Conservation (phyloP, 768 basidiomycete species). For the Mycena kentingensis region DNA sequence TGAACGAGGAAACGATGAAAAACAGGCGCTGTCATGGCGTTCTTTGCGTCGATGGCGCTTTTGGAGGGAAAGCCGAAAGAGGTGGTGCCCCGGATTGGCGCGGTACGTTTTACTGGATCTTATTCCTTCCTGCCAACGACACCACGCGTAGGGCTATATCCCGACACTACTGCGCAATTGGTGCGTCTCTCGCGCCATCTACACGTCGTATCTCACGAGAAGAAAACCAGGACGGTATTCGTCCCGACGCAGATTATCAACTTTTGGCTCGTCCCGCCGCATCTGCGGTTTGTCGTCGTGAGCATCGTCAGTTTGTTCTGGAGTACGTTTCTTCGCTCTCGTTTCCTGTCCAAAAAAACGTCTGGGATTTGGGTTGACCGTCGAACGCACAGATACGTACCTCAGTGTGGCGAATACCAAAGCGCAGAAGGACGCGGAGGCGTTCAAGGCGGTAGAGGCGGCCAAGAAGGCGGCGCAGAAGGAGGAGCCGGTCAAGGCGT, state of each 20-base stretch:
- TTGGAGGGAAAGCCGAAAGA: constrained; percentile 71
- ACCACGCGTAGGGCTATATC: constrained; percentile 54
- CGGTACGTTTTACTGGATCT: constrained; percentile 35
- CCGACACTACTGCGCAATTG: constrained; percentile 79
- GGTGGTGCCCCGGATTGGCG: constrained; percentile 46
- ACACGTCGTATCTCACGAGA: neutral
- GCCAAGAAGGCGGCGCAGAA: neutral
- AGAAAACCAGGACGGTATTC: constrained; percentile 60
- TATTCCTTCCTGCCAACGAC: neutral
- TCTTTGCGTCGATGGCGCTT: constrained; percentile 74
- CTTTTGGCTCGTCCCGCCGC: constrained; percentile 74
- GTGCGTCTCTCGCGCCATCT: constrained; percentile 35
- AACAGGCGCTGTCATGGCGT: constrained; percentile 49
- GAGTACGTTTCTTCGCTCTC: neutral
- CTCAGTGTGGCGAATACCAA: neutral
- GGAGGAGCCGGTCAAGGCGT: neutral
- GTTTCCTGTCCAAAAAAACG: neutral
- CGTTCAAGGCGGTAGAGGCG: neutral
- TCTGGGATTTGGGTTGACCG: neutral
- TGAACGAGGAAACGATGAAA: neutral
- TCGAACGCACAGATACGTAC: neutral
- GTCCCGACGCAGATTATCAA: constrained; percentile 79
- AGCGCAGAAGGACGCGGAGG: neutral
- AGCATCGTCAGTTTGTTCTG: constrained; percentile 4
- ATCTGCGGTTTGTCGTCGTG: constrained; percentile 73